Base-by-base conservation (phyloP, 2,329 filamentous ascomycete genomes). In the Lachnellula cervina region DNA sequence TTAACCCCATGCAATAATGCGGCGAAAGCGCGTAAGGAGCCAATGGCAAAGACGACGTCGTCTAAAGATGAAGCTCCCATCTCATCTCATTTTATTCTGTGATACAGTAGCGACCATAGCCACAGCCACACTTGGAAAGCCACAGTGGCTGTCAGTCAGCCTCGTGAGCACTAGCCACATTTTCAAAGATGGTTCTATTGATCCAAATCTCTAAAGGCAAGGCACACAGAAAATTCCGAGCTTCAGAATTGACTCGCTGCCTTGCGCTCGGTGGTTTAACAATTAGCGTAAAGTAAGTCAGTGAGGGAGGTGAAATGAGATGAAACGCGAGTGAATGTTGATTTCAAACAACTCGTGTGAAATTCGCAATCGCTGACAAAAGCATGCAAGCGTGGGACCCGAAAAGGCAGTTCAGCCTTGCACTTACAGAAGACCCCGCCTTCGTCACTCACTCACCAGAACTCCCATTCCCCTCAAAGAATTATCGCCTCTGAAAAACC, bases 291-390 rank as follows among this genome's bases (percentile, higher is more conserved):
- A 32, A 32, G 9, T 32, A 3, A 32, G 9, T 32, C 9, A 32
- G 28, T 28, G 25, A 28, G 7, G 2, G 25, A 28, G 7, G 2
- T 28, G 25, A 28, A 8, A 13, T 13, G 28, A 32, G 28, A 32
- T 32, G 28, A 32, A 32, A 32, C 8, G 13, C 8, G 28, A 13
- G 28, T 32, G 28, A 32, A 13, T 32, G 28, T 32, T 32, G 28
- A 32, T 32, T 32, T 32, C 28, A 32, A 32, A 32, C 28, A 32
- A 32, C 9, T 32, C 7, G 14, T 1, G 44, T 9, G 11, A 28
- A 47, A 47, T 47, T 47, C 23, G 44, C 44, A 47, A 47, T 47
- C 23, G 44, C 44, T 47, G 44, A 47, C 44, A 47, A 47, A 47
- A 21, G 4, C 14, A 32, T 32, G 28, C 28, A 32, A 32, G 7